phyloP scores from a whole-genome alignment of 2,329 filamentous ascomycete genomes.

The Talaromyces sp. region DNA sequence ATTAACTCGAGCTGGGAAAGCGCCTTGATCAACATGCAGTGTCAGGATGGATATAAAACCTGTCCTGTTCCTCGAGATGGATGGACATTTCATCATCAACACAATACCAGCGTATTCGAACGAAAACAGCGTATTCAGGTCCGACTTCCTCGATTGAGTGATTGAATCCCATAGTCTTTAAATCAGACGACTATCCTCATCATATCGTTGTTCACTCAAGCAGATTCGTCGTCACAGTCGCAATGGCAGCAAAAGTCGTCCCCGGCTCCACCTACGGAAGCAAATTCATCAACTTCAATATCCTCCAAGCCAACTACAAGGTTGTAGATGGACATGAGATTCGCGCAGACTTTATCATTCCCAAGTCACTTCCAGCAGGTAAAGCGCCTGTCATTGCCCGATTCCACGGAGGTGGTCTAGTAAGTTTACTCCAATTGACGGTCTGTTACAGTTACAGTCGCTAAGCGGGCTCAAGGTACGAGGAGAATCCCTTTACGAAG shows the following conservation, averaged over 20 bases:
- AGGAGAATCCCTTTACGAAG: constrained; percentile 22
- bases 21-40: neutral
- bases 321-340: constrained; percentile 18
- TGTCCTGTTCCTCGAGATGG: neutral
- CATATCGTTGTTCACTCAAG: neutral
- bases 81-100: neutral
- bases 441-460: neutral
- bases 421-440: neutral
- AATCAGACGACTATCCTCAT: neutral
- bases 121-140: neutral
- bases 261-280: constrained; percentile 5
- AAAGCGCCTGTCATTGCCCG: constrained; percentile 19
- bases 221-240: neutral
- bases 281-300: constrained; percentile 16
- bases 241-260: constrained; percentile 9
- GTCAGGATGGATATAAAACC: neutral
- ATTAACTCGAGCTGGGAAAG: neutral
- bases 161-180: neutral
- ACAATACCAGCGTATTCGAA: neutral
- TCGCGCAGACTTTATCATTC: constrained; percentile 18
- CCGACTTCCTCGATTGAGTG: neutral
- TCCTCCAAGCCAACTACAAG: constrained; percentile 21
- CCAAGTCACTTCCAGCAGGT: constrained; percentile 10
- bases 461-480: constrained; percentile 2
- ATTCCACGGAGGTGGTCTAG: constrained; percentile 21